Evolutionary conservation across 2,329 filamentous ascomycete species (phyloP).

Genomic region (Aspergillus eucalypticola): DNA sequence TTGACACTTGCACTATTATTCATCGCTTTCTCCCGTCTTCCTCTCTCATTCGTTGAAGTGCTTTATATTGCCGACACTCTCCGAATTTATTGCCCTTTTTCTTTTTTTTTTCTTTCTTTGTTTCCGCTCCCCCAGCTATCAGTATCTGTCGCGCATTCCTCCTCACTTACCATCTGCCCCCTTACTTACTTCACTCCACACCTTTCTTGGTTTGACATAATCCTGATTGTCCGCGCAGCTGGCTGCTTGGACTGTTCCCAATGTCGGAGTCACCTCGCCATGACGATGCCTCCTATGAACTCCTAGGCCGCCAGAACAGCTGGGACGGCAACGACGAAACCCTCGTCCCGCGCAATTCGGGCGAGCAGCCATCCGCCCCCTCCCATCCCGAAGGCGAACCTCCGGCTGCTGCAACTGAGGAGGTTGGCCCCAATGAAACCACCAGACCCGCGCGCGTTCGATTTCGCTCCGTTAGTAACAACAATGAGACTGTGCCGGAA

Average conservation of each 20-base stretch:
- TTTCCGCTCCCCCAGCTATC: too few relatives aligned
- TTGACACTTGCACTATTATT: background rate
- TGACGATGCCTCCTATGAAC: slow-evolving; percentile 11
- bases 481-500: slow-evolving; percentile 6
- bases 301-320: slow-evolving; percentile 9
- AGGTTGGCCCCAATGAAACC: background rate
- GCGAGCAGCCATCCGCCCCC: background rate
- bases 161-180: background rate
- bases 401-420: background rate
- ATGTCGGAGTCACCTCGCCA: slow-evolving; percentile 9
- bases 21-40: background rate
- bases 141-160: background rate
- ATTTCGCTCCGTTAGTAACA: slow-evolving; percentile 22
- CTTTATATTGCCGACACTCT: background rate
- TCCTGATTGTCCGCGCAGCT: slow-evolving; percentile 6
- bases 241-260: slow-evolving; percentile 4
- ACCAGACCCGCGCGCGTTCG: slow-evolving; percentile 20
- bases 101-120: background rate
- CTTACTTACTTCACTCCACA: background rate
- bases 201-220: background rate
- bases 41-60: background rate
- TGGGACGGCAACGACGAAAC: background rate
- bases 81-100: background rate
- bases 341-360: background rate
- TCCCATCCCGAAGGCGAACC: background rate